phyloP scores from a whole-genome alignment of 192 early-diverging fungal genomes.

The Gryganskiella cystojenkinii region DNA sequence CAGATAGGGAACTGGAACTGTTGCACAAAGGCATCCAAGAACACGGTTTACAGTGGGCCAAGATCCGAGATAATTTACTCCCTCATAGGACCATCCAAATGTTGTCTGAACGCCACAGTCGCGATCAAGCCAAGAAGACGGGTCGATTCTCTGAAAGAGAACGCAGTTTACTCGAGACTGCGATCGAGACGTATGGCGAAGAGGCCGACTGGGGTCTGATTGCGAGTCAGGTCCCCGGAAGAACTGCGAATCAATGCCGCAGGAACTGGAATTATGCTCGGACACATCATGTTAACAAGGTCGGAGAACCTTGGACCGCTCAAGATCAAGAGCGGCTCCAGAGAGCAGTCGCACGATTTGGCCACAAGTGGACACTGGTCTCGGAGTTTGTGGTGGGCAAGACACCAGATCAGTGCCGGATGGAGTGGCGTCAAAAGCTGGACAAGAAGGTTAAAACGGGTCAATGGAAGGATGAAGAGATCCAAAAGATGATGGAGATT shows the following conservation, averaged over 20 bases:
- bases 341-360: conserved; percentile 26
- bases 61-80: conserved; percentile 19
- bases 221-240: conserved; percentile 37
- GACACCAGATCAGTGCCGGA: conserved; percentile 28
- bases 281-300: conserved; percentile 28
- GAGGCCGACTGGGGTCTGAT: conserved; percentile 30
- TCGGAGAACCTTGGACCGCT: conserved; percentile 41
- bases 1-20: conserved; percentile 27
- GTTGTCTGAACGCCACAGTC: conserved; percentile 34
- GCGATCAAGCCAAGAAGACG: conserved; percentile 31
- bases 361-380: conserved; percentile 16
- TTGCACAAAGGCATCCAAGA: conserved; percentile 20
- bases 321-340: conserved; percentile 27
- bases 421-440: conserved; percentile 26
- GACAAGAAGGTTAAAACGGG: conserved; percentile 1
- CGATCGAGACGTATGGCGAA: conserved; percentile 38
- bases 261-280: conserved; percentile 32
- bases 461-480: conserved; percentile 23
- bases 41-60: conserved; percentile 24
- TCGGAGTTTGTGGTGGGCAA: conserved; percentile 49
- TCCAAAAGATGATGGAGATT: conserved; percentile 26
- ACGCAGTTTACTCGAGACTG: conserved; percentile 24
- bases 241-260: conserved; percentile 36
- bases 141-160: conserved; percentile 33
- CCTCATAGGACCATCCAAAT: conserved; percentile 35